Evolutionary conservation across 2,329 filamentous ascomycete species (phyloP), one percentile per base, ranked within the genome.

Genomic region (Fusarium pseudonygamai): DNA sequence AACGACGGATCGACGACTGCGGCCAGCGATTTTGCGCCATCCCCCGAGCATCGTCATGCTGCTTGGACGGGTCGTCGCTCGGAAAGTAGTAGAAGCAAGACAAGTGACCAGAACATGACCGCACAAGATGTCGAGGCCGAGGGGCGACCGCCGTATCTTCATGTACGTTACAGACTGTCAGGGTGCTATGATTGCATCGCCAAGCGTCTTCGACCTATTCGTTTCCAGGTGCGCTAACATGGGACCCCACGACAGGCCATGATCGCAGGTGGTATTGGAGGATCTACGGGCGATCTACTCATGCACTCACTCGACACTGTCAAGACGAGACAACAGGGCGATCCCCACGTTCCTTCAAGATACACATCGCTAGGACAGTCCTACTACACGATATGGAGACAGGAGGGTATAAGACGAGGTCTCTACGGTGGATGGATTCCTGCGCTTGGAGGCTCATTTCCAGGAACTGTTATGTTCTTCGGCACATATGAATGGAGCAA

Each of bases 281-380:
- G 96, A 60, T 95, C 93, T 22, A 97, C 93, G 63, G 96, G 97
- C 67, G 96, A 99, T 83, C 93, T 99, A 89, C 86, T 99, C 75
- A 99, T 99, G 96, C 96, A 99, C 85, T 98, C 96, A 50, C 89
- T 99, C 79, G 96, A 99, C 83, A 99, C 96, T 2, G 96, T 99
- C 78, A 99, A 99, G 85, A 99, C 96, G 52, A 90, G 96, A 77
- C 97, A 99, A 82, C 96, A 99, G 84, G 96, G 96, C 79, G 96
- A 98, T 79, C 95, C 96, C 49, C 93, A 96, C 80, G 89, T 97
- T 69, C 96, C 96, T 28, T 93, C 96, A 4, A 97, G 93, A 84
- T 99, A 99, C 84, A 92, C 93, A 16, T 96, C 94, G 22, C 91
- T 98, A 82, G 93, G 93, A 43, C 93, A 93, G 66, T 96, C 96